phyloP scores from a whole-genome alignment of 2,329 filamentous ascomycete genomes.

The Basipetospora chlamydospora region DNA sequence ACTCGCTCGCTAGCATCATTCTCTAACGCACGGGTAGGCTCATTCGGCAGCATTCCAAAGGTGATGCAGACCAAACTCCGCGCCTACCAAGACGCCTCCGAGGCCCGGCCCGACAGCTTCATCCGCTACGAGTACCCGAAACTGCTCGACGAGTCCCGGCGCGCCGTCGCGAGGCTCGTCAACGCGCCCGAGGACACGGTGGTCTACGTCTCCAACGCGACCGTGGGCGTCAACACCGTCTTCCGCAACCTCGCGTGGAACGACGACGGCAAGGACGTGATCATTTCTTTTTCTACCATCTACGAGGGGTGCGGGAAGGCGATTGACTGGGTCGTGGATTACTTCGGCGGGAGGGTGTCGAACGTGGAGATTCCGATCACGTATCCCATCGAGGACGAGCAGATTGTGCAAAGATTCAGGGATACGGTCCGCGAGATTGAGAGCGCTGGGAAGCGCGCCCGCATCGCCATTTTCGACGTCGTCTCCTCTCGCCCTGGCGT shows the following conservation, averaged over 20 bases:
- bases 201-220: constrained; percentile 74
- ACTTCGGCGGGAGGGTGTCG: constrained; percentile 29
- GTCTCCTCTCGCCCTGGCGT: constrained; percentile 69
- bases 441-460: constrained; percentile 44
- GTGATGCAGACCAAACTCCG: constrained; percentile 44
- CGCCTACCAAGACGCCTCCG: constrained; percentile 50
- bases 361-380: constrained; percentile 41
- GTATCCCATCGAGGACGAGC: constrained; percentile 58
- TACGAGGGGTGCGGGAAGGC: constrained; percentile 68
- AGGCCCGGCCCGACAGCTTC: constrained; percentile 60
- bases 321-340: constrained; percentile 57
- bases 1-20: not conserved
- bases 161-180: constrained; percentile 49
- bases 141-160: constrained; percentile 49
- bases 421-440: constrained; percentile 38
- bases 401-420: constrained; percentile 47
- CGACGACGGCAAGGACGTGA: constrained; percentile 57
- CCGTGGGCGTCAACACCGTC: constrained; percentile 61
- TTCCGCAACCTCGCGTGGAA: constrained; percentile 60
- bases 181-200: constrained; percentile 50
- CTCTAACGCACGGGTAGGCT: constrained; percentile 36
- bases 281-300: constrained; percentile 64
- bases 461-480: constrained; percentile 59
- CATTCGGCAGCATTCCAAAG: constrained; percentile 63
- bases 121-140: constrained; percentile 52